These are phyloP conservation scores for Aspergillus sclerotioniger DNA, from an alignment of 495 filamentous ascomycete species.

Conservation along the genomic window DNA sequence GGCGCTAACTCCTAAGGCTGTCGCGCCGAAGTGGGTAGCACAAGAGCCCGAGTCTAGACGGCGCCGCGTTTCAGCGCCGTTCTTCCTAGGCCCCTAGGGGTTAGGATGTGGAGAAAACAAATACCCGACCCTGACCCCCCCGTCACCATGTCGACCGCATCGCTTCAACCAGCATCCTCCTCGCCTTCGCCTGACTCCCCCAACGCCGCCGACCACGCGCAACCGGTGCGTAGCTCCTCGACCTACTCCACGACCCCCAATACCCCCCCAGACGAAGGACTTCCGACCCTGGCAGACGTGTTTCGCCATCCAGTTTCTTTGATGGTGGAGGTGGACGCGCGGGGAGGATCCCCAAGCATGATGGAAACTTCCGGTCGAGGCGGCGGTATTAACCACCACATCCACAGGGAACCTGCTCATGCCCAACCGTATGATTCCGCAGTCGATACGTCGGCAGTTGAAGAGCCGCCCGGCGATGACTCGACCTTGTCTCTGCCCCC, in stretches of 20 bases:
- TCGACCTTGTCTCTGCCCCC: slow-evolving; percentile 32
- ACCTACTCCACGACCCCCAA: slow-evolving; percentile 28
- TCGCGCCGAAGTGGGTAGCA: slow-evolving; percentile 20
- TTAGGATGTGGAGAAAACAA: slow-evolving; percentile 34
- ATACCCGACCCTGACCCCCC: slow-evolving; percentile 22
- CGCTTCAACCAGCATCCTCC: slow-evolving; percentile 21
- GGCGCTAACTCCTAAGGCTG: slow-evolving; percentile 4
- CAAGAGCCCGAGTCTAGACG: neutral
- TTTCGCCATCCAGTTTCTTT: slow-evolving; percentile 32
- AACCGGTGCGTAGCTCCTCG: slow-evolving; percentile 27
- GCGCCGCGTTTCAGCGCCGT: neutral
- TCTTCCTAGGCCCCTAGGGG: neutral
- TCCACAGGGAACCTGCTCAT: slow-evolving; percentile 16
- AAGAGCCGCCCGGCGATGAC: slow-evolving; percentile 22
- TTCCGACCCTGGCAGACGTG: slow-evolving; percentile 37
- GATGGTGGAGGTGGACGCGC: slow-evolving; percentile 37
- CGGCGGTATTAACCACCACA: slow-evolving; percentile 19
- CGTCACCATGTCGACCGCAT: slow-evolving; percentile 43
- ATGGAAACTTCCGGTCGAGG: slow-evolving; percentile 21
- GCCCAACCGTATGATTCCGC: slow-evolving; percentile 8
- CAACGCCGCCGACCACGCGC: slow-evolving; percentile 25
- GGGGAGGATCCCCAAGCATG: slow-evolving; percentile 29
- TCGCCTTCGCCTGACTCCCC: slow-evolving; percentile 8
- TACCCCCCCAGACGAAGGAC: slow-evolving; percentile 34
- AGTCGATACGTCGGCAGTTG: slow-evolving; percentile 3